phyloP scores from a whole-genome alignment of 495 filamentous ascomycete genomes.

The Stereocaulon alpinum region DNA sequence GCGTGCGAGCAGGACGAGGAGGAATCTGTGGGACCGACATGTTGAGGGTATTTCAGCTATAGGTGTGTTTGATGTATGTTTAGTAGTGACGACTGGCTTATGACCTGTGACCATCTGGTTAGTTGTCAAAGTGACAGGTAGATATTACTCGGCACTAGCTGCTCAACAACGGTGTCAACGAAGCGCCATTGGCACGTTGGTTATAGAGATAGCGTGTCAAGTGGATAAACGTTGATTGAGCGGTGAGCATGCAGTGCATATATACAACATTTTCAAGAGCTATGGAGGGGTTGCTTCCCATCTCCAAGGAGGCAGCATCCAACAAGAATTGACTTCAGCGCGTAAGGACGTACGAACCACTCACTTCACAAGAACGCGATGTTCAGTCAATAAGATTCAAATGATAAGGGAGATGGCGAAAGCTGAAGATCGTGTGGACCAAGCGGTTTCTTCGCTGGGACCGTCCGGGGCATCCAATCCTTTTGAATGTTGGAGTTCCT shows the following conservation, averaged over 20 bases:
- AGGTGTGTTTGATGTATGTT: not conserved
- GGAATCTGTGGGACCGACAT: conserved; percentile 43
- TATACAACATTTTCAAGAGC: conserved; percentile 8
- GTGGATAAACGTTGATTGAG: conserved; percentile 6
- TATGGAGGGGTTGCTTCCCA: not conserved
- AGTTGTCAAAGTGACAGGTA: conserved; percentile 4
- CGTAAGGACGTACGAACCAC: not conserved
- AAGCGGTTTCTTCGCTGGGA: not conserved
- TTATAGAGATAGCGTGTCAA: not conserved
- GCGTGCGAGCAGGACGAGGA: conserved; percentile 42
- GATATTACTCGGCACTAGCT: conserved; percentile 5
- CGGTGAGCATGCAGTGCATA: not conserved
- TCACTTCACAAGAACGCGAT: conserved; percentile 1
- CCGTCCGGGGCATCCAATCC: conserved; percentile 11
- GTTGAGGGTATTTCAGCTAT: conserved; percentile 4
- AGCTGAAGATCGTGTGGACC: not conserved
- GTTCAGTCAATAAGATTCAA: not conserved
- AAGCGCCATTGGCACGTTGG: not conserved
- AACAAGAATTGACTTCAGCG: not conserved
- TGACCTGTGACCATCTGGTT: conserved; percentile 3
- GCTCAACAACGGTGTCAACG: conserved; percentile 1
- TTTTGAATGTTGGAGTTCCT: conserved; percentile 4
- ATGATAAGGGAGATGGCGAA: not conserved
- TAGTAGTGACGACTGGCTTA: not conserved
- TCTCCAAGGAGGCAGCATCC: not conserved